Base-by-base conservation (phyloP, 768 basidiomycete species). In the Sporobolomyces pararoseus region DNA sequence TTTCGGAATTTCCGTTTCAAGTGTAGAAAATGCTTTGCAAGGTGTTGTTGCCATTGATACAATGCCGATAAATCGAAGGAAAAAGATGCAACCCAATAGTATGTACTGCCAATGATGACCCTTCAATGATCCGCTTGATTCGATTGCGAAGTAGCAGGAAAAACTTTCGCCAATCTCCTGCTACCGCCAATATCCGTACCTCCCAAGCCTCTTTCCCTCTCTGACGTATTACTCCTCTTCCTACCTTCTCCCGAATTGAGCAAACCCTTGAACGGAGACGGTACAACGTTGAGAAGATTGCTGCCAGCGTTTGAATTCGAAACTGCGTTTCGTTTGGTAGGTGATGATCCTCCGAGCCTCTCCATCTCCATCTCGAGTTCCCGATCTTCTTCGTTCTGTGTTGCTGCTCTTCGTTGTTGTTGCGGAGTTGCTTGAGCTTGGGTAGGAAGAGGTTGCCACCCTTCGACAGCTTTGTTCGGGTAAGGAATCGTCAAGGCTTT, bases 201-300 rank as follows among this genome's bases (percentile, higher is more conserved):
- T 21, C 16, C 50, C 12, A 46, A 5, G 16, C 58, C 58, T 4
- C 58, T 35, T 31, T 70, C 69, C 57, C 69, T 25, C 52, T 70
- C 69, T n/a, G 62, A 64, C 57, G 69, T 70, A n/a, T 70, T 70
- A 64, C 69, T 70, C 32, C 69, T 32, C 21, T 70, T 70, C 63
- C 69, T 7, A 7, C 69, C 63, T n/a, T 62, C 62, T 19, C 39
- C 60, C 1, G 52, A 42, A 29, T 29, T 29, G 17, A 67, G 23
- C 37, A 53, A 51, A 10, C 35, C 44, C n/a, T 46, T 54, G 57
- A 59, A 64, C 23, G 55, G 49, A 19, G 9, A 16, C 3, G 50
- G 52, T 17, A 46, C 52, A 23, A 39, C 47, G 17, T 29, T 61
- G 5, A 47, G 23, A 5, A 49, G 23, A 32, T n/a, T 27, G 6